phyloP scores from a whole-genome alignment of 2,329 filamentous ascomycete genomes.

The Fusarium tupiense region DNA sequence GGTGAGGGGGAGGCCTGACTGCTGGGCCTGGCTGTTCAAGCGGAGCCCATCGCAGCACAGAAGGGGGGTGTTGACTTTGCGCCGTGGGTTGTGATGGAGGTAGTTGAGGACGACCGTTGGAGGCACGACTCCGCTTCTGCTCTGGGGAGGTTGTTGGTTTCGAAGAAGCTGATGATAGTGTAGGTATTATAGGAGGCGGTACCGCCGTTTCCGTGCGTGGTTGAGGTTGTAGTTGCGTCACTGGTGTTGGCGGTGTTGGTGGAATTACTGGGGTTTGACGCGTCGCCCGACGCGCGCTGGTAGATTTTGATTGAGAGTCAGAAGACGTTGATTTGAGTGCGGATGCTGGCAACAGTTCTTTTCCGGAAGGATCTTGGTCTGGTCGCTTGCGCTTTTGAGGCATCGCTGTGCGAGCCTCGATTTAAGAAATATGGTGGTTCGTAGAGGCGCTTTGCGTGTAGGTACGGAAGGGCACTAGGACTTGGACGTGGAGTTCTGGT shows the following conservation, averaged over 20 bases:
- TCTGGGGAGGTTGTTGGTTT: constrained; percentile 12
- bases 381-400: constrained; percentile 52
- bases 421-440: neutral
- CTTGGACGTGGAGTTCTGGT: neutral
- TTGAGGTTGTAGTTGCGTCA: constrained; percentile 22
- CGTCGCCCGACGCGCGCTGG: constrained; percentile 51
- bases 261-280: constrained; percentile 51
- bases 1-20: constrained; percentile 4
- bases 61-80: constrained; percentile 25
- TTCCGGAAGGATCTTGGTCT: constrained; percentile 41
- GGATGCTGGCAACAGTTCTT: neutral
- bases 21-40: constrained; percentile 37
- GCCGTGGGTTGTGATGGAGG: constrained; percentile 8
- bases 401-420: constrained; percentile 43
- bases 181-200: constrained; percentile 29
- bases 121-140: constrained; percentile 37
- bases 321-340: constrained; percentile 7
- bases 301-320: constrained; percentile 28
- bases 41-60: constrained; percentile 40
- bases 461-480: neutral
- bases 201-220: constrained; percentile 33
- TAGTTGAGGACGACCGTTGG: constrained; percentile 8
- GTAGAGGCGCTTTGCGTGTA: neutral
- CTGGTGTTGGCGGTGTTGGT: constrained; percentile 44
- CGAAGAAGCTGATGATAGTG: constrained; percentile 6